These are phyloP conservation scores for Phytophthora multivora DNA, from an alignment of 352 stramenopile genomes.

Conservation along the genomic window DNA sequence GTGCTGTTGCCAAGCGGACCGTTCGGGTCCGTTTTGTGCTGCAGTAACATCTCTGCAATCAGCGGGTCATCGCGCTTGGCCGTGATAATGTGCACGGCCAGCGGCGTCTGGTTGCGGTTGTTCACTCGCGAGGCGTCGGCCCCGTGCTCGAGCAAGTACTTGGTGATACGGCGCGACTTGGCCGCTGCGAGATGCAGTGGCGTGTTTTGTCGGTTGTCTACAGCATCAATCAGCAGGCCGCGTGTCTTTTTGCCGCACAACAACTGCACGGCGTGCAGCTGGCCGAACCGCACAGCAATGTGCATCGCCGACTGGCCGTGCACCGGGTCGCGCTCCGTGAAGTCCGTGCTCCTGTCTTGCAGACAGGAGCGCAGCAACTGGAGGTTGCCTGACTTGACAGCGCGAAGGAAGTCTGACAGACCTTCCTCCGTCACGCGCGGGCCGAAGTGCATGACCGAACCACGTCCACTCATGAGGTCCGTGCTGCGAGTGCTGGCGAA, in stretches of 20 bases:
- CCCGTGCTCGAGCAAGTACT: slow-evolving; percentile 78
- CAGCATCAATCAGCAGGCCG: slow-evolving; percentile 65
- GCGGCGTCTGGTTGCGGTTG: slow-evolving; percentile 69
- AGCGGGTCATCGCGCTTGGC: slow-evolving; percentile 75
- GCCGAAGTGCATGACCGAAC: slow-evolving; percentile 51
- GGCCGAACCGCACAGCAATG: slow-evolving; percentile 78
- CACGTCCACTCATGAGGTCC: slow-evolving; percentile 42
- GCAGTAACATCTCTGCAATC: slow-evolving; percentile 79
- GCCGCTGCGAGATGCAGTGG: slow-evolving; percentile 78
- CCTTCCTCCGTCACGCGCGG: slow-evolving; percentile 59
- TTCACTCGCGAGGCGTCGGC: slow-evolving; percentile 69
- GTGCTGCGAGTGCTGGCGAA: slow-evolving; percentile 29
- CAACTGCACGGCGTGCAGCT: slow-evolving; percentile 74
- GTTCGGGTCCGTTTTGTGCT: slow-evolving; percentile 79
- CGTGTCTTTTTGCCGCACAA: slow-evolving; percentile 70
- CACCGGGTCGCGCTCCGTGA: slow-evolving; percentile 66
- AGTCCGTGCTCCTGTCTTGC: slow-evolving; percentile 63
- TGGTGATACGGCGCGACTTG: slow-evolving; percentile 84
- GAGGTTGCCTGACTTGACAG: slow-evolving; percentile 71
- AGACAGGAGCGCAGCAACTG: slow-evolving; percentile 57
- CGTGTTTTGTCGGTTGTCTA: slow-evolving; percentile 79
- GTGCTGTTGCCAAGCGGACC: slow-evolving; percentile 65
- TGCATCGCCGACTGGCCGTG: slow-evolving; percentile 83
- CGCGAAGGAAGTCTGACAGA: slow-evolving; percentile 63
- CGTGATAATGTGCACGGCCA: slow-evolving; percentile 83